These are phyloP conservation scores for Cladosporium sp. DNA, from an alignment of 2,329 filamentous ascomycete genomes.

Conservation along the genomic window DNA sequence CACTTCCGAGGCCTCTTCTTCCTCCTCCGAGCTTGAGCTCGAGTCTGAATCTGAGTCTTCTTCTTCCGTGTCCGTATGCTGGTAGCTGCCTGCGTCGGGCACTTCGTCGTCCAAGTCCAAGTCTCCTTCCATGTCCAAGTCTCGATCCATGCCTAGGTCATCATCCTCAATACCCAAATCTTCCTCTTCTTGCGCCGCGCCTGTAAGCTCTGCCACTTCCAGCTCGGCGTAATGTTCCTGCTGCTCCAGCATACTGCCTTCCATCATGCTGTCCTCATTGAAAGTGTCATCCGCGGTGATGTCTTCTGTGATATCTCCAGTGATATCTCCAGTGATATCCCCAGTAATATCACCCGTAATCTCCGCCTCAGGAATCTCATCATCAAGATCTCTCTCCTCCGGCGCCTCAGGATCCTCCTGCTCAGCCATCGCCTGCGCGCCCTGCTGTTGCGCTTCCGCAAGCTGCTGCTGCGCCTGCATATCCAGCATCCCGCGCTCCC, in stretches of 20 bases:
- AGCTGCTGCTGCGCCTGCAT: constrained; percentile 64
- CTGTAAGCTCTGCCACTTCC: constrained; percentile 50
- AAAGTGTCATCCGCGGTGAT: constrained; percentile 44
- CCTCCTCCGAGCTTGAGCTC: constrained; percentile 15
- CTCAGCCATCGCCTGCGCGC: constrained; percentile 41
- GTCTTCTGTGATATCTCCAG: constrained; percentile 36
- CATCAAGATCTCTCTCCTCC: constrained; percentile 52
- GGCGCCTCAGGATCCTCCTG: constrained; percentile 44
- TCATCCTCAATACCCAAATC: constrained; percentile 40
- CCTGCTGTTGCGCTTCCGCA: constrained; percentile 48
- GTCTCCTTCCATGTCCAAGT: constrained; percentile 52
- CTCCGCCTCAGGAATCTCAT: constrained; percentile 71
- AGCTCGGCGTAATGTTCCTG: constrained; percentile 45
- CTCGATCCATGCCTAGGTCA: constrained; percentile 22
- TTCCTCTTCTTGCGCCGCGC: constrained; percentile 49
- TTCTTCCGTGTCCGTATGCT: constrained; percentile 56
- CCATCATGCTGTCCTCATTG: constrained; percentile 51
- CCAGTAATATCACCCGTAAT: constrained; percentile 52
- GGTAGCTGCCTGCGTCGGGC: constrained; percentile 54
- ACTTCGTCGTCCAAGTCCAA: constrained; percentile 51
- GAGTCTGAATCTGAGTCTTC: constrained; percentile 39
- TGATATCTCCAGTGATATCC: constrained; percentile 54
- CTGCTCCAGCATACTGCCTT: constrained; percentile 45
- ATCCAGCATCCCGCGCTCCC: constrained; percentile 71
- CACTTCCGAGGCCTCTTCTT: constrained; percentile 23